A percentile compares a stretch with the other conserved stretches of the same genome.
Evolutionary conservation across 2,329 filamentous ascomycete genomes (phyloP).

Genomic region (Xylaria multiplex): DNA sequence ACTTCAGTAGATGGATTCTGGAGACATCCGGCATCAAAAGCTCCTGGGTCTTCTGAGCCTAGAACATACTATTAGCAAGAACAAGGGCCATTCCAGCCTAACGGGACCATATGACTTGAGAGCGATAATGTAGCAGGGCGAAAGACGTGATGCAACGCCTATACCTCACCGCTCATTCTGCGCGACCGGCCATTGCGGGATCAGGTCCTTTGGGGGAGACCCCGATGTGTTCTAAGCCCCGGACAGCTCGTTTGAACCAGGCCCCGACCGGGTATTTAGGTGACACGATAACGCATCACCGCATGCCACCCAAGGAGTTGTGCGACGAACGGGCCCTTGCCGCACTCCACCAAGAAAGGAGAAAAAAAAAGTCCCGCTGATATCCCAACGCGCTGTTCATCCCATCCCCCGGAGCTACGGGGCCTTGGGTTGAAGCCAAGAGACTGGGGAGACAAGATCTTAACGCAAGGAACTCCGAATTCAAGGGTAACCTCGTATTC

Average conservation of each 20-base stretch:
- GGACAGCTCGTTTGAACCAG: not conserved
- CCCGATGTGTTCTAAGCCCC: not conserved
- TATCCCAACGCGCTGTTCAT: not conserved
- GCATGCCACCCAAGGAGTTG: slow-evolving; percentile 11
- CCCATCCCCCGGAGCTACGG: not conserved
- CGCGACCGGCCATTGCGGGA: slow-evolving; percentile 20
- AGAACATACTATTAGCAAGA: not conserved
- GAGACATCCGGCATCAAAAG: not conserved
- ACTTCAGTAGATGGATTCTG: not conserved
- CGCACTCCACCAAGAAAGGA: not conserved
- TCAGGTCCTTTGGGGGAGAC: not conserved
- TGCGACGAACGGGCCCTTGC: slow-evolving; percentile 18
- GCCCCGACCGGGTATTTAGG: slow-evolving; percentile 8
- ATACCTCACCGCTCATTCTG: slow-evolving; percentile 35
- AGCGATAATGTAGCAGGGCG: not conserved
- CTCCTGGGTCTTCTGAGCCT: not conserved
- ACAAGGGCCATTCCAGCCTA: not conserved
- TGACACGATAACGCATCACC: slow-evolving; percentile 17
- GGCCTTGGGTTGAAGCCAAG: not conserved
- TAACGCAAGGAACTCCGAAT: slow-evolving; percentile 9
- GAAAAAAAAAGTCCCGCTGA: not conserved
- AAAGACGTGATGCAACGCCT: not conserved
- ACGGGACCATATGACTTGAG: not conserved
- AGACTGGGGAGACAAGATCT: slow-evolving; percentile 7
- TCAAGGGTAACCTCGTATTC: slow-evolving; percentile 29